Conservation (phyloP, 2,329 filamentous ascomycete species). For the Tolypocladium pustulatum region DNA sequence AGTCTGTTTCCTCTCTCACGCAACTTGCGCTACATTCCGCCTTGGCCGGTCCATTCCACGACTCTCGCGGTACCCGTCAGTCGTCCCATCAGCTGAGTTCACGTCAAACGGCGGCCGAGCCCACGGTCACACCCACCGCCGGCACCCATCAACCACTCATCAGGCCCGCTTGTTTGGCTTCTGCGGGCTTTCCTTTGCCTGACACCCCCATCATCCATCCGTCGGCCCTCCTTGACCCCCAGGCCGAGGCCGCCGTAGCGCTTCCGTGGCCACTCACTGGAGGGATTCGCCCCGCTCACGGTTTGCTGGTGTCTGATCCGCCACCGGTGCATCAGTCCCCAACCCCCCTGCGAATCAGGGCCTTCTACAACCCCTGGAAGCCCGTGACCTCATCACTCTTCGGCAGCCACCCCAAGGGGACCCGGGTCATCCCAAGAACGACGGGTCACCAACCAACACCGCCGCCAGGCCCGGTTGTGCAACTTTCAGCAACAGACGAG, state of each 20-base stretch:
- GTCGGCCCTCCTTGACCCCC: not conserved
- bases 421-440: not conserved
- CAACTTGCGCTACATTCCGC: not conserved
- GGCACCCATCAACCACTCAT: not conserved
- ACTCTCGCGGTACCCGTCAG: not conserved
- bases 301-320: slow-evolving; percentile 3
- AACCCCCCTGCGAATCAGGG: not conserved
- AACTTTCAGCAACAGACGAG: not conserved
- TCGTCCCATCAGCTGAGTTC: slow-evolving; percentile 1
- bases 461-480: not conserved
- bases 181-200: not conserved
- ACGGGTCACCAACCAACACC: slow-evolving; percentile 4
- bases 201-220: not conserved
- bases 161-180: not conserved
- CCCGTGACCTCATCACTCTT: slow-evolving; percentile 16
- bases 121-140: not conserved
- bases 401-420: slow-evolving; percentile 2
- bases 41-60: not conserved
- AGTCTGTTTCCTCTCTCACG: not conserved
- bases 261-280: slow-evolving; percentile 1
- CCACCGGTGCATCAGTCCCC: not conserved
- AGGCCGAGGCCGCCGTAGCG: not conserved
- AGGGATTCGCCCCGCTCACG: slow-evolving; percentile 2
- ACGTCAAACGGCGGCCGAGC: not conserved
- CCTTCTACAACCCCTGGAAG: slow-evolving; percentile 4